phyloP scores from a whole-genome alignment of 2,329 filamentous ascomycete species.

The Amylocarpus encephaloides region DNA sequence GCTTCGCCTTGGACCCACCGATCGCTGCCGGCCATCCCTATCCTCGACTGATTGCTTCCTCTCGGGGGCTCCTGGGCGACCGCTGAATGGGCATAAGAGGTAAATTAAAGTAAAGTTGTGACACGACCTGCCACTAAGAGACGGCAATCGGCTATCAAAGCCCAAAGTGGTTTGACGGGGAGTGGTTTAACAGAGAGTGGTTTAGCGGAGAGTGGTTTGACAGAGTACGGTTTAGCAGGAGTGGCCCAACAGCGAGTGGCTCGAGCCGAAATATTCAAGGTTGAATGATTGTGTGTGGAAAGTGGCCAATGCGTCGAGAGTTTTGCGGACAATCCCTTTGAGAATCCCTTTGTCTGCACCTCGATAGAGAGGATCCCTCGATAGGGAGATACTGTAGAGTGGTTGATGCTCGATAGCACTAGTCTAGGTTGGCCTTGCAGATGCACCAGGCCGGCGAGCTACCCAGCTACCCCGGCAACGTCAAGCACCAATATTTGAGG shows the following conservation, averaged over 20 bases:
- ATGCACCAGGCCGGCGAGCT: slow-evolving; percentile 3
- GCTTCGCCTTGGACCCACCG: not conserved
- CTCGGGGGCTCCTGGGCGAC: not conserved
- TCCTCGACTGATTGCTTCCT: slow-evolving; percentile 1
- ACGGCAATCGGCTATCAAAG: not conserved
- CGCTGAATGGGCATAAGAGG: not conserved
- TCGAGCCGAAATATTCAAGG: too few relatives aligned
- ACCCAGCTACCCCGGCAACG: slow-evolving; percentile 7
- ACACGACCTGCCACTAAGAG: not conserved
- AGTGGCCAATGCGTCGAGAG: slow-evolving; percentile 13
- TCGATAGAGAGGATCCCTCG: slow-evolving; percentile 18
- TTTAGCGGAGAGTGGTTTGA: too few relatives aligned
- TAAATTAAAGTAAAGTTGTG: not conserved
- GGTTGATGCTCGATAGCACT: slow-evolving; percentile 8
- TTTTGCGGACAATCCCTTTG: too few relatives aligned
- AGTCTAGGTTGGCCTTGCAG: slow-evolving; percentile 12
- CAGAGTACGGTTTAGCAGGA: too few relatives aligned
- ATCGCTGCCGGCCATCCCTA: not conserved
- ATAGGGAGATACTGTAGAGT: too few relatives aligned
- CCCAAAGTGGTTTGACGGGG: too few relatives aligned
- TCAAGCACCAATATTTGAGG: slow-evolving; percentile 3
- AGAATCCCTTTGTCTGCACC: slow-evolving; percentile 11
- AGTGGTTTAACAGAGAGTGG: too few relatives aligned
- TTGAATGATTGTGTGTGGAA: not conserved
- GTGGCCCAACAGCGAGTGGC: not conserved